Conservation (phyloP, 352 stramenopile species). For the Lagenidium sp. region DNA sequence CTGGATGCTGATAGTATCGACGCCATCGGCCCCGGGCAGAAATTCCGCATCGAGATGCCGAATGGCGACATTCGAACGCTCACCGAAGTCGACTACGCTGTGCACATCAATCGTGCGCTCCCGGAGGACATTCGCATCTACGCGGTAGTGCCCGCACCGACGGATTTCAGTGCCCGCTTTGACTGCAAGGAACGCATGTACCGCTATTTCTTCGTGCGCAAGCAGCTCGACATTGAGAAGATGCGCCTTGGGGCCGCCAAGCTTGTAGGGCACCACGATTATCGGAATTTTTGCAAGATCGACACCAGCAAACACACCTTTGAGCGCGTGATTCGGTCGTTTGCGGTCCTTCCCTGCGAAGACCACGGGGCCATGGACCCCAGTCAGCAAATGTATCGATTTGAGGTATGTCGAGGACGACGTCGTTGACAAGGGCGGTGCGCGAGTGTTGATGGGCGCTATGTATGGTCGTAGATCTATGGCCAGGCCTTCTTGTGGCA, state of each 20-base stretch:
- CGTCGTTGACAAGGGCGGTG: not conserved
- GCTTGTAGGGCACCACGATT: constrained; percentile 96
- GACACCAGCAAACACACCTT: constrained; percentile 97
- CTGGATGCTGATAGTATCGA: constrained; percentile 59
- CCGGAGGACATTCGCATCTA: constrained; percentile 84
- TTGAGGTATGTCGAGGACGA: constrained; percentile 20
- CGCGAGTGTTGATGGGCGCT: not conserved
- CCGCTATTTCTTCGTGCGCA: constrained; percentile 94
- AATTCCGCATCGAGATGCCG: constrained; percentile 50
- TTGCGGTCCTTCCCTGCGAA: constrained; percentile 72
- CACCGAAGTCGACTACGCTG: constrained; percentile 93
- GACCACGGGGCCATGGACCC: constrained; percentile 23
- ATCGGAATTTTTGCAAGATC: constrained; percentile 99
- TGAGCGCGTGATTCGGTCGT: constrained; percentile 73
- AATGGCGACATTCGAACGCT: constrained; percentile 59
- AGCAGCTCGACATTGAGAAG: constrained; percentile 49
- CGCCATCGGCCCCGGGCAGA: constrained; percentile 44
- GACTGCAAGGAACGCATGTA: constrained; percentile 92
- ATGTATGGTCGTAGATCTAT: constrained; percentile 27
- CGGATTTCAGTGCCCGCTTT: constrained; percentile 95
- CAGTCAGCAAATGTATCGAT: constrained; percentile 60
- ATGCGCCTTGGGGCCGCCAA: constrained; percentile 87
- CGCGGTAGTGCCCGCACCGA: constrained; percentile 73
- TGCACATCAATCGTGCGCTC: constrained; percentile 96
- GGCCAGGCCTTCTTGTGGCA: constrained; percentile 99